phyloP scores from a whole-genome alignment of 2,329 filamentous ascomycete species.

The Aspergillus nomiae region DNA sequence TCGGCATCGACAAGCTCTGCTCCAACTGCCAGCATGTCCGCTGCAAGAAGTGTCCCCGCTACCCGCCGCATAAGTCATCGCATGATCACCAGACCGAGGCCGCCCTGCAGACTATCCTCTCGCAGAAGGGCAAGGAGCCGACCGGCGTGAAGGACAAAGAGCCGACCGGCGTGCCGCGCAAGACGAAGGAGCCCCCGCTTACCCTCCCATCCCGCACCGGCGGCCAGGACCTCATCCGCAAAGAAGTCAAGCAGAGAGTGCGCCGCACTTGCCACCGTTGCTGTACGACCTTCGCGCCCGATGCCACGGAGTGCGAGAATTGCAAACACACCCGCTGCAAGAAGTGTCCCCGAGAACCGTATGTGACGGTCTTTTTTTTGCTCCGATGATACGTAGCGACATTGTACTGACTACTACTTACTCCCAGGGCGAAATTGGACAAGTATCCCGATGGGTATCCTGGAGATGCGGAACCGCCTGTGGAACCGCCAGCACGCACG shows the following conservation, averaged over 20 bases:
- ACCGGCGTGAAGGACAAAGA: slow-evolving; percentile 32
- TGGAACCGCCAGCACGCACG: slow-evolving; percentile 36
- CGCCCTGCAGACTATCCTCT: slow-evolving; percentile 21
- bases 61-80: slow-evolving; percentile 66
- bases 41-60: slow-evolving; percentile 78
- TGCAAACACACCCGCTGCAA: slow-evolving; percentile 77
- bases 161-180: slow-evolving; percentile 48
- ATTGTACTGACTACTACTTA: slow-evolving; percentile 15
- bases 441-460: slow-evolving; percentile 50
- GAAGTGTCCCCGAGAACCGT: slow-evolving; percentile 79
- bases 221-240: slow-evolving; percentile 71
- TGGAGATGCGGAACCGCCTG: slow-evolving; percentile 43
- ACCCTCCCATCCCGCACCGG: slow-evolving; percentile 65
- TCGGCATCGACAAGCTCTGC: slow-evolving; percentile 73
- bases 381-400: background rate
- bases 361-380: slow-evolving; percentile 43
- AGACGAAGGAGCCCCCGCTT: slow-evolving; percentile 31
- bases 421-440: slow-evolving; percentile 38
- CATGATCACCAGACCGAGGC: slow-evolving; percentile 52
- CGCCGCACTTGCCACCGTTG: slow-evolving; percentile 78
- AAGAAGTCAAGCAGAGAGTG: slow-evolving; percentile 71
- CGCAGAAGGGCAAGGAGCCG: slow-evolving; percentile 14
- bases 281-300: slow-evolving; percentile 60
- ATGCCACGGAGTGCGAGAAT: slow-evolving; percentile 64
- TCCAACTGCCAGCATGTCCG: slow-evolving; percentile 74